Base-by-base conservation (phyloP, 352 stramenopile genomes). In the Phytophthora litchii region DNA sequence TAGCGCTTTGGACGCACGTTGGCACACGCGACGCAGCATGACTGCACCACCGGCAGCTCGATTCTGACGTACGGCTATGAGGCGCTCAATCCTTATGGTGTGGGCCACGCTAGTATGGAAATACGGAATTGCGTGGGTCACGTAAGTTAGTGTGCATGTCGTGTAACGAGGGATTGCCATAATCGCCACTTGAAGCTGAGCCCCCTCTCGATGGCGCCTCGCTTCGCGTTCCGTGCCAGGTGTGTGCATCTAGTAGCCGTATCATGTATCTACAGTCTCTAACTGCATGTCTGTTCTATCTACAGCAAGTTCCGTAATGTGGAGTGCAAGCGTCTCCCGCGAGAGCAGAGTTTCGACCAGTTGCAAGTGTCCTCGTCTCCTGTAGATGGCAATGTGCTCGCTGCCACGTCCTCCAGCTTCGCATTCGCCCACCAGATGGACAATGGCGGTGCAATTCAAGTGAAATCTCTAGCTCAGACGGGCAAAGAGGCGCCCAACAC, bases 251-350 rank as follows among this genome's bases (percentile, higher is more conserved):
- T 27, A 25, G 12, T 9, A 41, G 20, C 42, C 9, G 21, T 11
- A 11, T 8, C 47, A 3, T 42, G 19, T 48, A 29, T 41, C 46
- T 25, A 19, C 20, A 9, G n/a, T 20, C 8, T 44, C 32, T 50
- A 37, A 51, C 20, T 29, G 10, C 46, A 10, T 57, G 23, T 54
- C 11, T 42, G 52, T 13, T 35, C 0, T 38, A 27, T 16, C 5
- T 16, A 21, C 59, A 94, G 85, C 59, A 94, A 94, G 60, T 89
- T 91, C 57, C 82, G 85, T 54, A 92, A 92, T 63, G 58, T 92
- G 27, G 82, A 92, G 67, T 88, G 77, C 69, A 70, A 71, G 53
- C 54, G 55, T 20, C 59, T 76, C 20, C 52, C 77, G 29, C 73
- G 72, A 16, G 83, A 86, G 32, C 68, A 83, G 32, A 76, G 60